Evolutionary conservation across 2,329 filamentous ascomycete species (phyloP), one percentile per base, ranked within the genome.

Genomic region (Phialophora expanda): DNA sequence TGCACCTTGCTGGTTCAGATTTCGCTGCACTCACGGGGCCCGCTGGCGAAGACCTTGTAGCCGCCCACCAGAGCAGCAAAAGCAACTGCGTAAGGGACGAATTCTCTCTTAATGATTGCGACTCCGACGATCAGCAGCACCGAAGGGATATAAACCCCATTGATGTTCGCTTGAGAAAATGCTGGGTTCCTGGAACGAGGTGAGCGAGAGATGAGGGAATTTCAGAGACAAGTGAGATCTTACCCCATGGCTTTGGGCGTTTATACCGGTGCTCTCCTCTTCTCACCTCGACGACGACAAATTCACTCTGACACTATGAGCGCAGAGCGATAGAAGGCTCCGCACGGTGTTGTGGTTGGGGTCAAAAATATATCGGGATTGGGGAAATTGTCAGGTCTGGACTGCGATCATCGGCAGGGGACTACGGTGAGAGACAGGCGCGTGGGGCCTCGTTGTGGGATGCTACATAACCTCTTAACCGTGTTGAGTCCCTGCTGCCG

Each of bases 81-180:
- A 8, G 86, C 81, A 48, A 88, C 83, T 7, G 92, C 91, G 77
- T 89, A 91, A 4, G 87, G 85, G 26, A 89, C 76, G 86, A 87
- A 95, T 78, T 94, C 90, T 71, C 81, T 84, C 86, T 96, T 96
- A 73, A 93, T 83, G 74, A 96, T 89, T 69, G 87, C 84, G 51
- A 87, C 89, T 73, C 92, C 92, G 60, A 92, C 79, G 66, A 97
- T 82, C 66, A 97, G 81, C 41, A 97, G 85, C 66, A 85, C 87
- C n/a, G 89, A 89, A 69, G 93, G 93, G 74, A 96, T 89, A 78
- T 94, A 93, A 74, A 96, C 86, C 75, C 90, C 91, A 79, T 92
- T 87, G 76, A 94, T 80, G 75, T 90, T 92, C 74, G 88, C 75
- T 57, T 74, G 68, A 34, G 78, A 78, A 17, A 75, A 66, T 24